Evolutionary conservation across 176 grass and related monocot species (phyloP).

Genomic region (Triticum dicoccoides): DNA sequence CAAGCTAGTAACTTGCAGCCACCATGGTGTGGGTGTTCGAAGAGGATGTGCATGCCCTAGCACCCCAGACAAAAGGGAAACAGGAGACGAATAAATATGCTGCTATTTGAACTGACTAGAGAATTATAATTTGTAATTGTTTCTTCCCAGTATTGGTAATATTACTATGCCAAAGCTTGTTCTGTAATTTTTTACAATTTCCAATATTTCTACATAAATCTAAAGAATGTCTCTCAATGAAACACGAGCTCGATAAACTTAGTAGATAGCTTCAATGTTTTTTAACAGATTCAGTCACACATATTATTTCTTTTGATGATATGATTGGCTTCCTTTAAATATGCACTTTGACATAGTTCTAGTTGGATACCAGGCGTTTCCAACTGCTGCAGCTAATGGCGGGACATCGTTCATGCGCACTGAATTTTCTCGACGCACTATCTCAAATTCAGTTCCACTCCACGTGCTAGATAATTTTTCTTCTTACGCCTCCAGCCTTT

Average conservation of each 20-base stretch:
- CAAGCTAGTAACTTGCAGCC: constrained; percentile 28
- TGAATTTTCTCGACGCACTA: background rate
- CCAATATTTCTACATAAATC: background rate
- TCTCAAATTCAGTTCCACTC: background rate
- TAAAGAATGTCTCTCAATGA: background rate
- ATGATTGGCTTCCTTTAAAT: background rate
- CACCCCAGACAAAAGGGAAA: constrained; percentile 4
- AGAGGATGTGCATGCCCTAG: constrained; percentile 29
- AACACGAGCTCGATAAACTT: background rate
- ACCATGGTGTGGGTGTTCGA: constrained; percentile 16
- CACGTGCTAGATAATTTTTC: background rate
- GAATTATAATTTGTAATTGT: background rate
- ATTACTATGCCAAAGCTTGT: background rate
- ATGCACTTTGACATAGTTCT: no score
- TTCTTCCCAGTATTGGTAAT: background rate
- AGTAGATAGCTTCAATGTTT: background rate
- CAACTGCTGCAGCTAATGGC: background rate
- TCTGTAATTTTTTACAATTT: background rate
- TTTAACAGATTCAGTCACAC: background rate
- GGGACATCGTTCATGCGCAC: background rate
- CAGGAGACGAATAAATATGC: constrained; percentile 18
- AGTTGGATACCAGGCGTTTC: background rate
- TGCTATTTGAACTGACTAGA: background rate
- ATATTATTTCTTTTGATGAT: background rate
- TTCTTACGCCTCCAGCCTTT: background rate